Percentiles rank a stretch among this genome's conserved stretches.
Conservation (phyloP, 331 rosid species). For the Dryas integrifolia region DNA sequence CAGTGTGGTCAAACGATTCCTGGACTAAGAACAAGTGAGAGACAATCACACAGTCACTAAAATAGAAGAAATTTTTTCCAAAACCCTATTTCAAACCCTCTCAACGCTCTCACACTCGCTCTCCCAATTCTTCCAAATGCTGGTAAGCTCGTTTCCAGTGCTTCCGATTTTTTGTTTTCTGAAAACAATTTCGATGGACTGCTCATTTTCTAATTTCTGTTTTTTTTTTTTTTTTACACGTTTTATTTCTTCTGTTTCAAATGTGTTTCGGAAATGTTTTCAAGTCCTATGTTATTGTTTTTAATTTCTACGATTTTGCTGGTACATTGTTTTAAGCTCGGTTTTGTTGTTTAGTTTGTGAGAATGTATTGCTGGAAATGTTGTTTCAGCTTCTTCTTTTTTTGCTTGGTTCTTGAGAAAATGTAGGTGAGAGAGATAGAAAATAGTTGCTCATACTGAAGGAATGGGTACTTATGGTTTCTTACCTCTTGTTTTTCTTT, state of each 20-base stretch:
- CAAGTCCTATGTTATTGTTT: neutral
- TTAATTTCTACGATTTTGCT: neutral
- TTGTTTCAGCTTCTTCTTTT: neutral
- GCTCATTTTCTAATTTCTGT: neutral
- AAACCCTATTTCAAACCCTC: slow-evolving; percentile 8
- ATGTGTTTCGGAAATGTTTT: neutral
- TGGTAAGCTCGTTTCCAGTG: neutral
- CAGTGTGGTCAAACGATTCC: neutral
- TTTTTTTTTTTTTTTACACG: neutral
- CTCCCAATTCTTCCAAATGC: neutral
- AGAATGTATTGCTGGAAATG: neutral
- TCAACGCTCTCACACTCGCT: neutral
- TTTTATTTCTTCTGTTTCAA: neutral
- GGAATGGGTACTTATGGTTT: neutral
- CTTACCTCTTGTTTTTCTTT: neutral
- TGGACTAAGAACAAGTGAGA: neutral
- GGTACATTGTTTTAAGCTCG: neutral
- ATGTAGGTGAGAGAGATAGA: neutral
- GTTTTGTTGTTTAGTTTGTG: neutral
- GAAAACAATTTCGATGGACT: neutral
- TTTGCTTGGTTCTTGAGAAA: slow-evolving; percentile 6
- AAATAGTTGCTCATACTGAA: no score
- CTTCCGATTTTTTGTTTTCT: neutral
- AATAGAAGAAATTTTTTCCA: neutral
- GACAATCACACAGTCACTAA: neutral